Evolutionary conservation across 306 rosid genomes (phyloP).

Genomic region (Begonia masoniana): DNA sequence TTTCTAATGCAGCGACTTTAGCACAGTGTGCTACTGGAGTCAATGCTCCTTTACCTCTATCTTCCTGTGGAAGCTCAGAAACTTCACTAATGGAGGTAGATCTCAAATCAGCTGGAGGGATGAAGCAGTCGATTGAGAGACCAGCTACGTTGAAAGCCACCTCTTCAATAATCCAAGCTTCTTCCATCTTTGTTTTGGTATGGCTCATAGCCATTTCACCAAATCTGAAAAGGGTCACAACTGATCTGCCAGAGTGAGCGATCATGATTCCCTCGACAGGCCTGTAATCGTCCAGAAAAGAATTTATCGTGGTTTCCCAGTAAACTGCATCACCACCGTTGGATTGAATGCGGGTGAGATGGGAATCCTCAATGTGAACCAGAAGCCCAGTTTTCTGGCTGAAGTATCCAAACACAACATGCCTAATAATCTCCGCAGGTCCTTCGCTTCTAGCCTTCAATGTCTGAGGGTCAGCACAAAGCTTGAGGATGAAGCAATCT

Average conservation of each 20-base stretch:
- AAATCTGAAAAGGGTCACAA: constrained; percentile 79
- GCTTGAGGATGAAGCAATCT: constrained; percentile 91
- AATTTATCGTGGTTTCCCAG: constrained; percentile 92
- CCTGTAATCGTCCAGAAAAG: constrained; percentile 78
- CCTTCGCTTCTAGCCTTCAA: constrained; percentile 89
- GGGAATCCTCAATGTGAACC: constrained; percentile 91
- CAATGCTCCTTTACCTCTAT: constrained; percentile 41
- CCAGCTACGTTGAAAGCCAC: constrained; percentile 87
- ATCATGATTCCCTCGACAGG: constrained; percentile 94
- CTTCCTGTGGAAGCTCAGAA: constrained; percentile 64
- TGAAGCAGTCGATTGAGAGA: constrained; percentile 82
- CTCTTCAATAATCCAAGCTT: constrained; percentile 95
- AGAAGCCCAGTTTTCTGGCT: constrained; percentile 91
- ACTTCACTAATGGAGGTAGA: constrained; percentile 54
- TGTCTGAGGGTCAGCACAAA: constrained; percentile 66
- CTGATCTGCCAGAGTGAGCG: constrained; percentile 89
- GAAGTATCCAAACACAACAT: constrained; percentile 81
- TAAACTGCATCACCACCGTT: constrained; percentile 76
- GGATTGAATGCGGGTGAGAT: constrained; percentile 80
- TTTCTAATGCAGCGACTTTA: constrained; percentile 74
- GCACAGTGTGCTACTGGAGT: constrained; percentile 35
- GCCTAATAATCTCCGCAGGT: constrained; percentile 92
- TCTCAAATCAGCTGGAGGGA: constrained; percentile 83
- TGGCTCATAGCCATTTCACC: constrained; percentile 99
- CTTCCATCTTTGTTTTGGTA: constrained; percentile 89